phyloP scores from a whole-genome alignment of 2,329 filamentous ascomycete genomes.

The Penicillium hordei region DNA sequence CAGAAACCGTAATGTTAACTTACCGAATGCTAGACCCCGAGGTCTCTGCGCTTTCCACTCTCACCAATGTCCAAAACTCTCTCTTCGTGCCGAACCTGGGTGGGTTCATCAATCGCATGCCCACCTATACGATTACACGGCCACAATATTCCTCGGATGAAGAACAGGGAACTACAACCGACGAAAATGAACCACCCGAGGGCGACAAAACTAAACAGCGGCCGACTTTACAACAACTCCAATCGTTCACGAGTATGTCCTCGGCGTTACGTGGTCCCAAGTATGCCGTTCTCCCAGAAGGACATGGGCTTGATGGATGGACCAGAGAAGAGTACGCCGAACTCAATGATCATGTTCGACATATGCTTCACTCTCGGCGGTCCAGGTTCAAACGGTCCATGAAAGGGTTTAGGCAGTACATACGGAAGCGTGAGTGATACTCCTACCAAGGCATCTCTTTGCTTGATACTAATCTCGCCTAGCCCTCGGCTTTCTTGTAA shows the following conservation, averaged over 20 bases:
- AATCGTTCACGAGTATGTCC: constrained; percentile 60
- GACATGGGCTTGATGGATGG: constrained; percentile 72
- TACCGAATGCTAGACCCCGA: constrained; percentile 65
- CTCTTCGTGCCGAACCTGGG: constrained; percentile 84
- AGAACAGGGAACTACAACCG: constrained; percentile 28
- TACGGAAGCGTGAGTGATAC: constrained; percentile 61
- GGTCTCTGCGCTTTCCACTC: constrained; percentile 75
- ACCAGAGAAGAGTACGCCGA: constrained; percentile 69
- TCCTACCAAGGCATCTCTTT: background rate
- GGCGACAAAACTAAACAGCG: constrained; percentile 27
- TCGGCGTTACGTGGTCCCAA: constrained; percentile 68
- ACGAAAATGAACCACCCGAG: constrained; percentile 28
- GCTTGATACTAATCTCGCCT: background rate
- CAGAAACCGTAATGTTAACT: constrained; percentile 16
- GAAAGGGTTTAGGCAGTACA: constrained; percentile 79
- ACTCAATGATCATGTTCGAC: constrained; percentile 81
- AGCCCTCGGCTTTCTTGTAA: constrained; percentile 80
- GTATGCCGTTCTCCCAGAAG: constrained; percentile 77
- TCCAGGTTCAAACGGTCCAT: constrained; percentile 76
- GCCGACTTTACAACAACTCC: constrained; percentile 27
- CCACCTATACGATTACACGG: constrained; percentile 71
- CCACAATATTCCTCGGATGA: constrained; percentile 41
- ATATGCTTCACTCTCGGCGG: constrained; percentile 80
- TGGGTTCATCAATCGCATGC: constrained; percentile 69
- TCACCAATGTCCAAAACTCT: constrained; percentile 88